Conservation (phyloP, 1,284 basidiomycete species). For the Fistulina hepatica region DNA sequence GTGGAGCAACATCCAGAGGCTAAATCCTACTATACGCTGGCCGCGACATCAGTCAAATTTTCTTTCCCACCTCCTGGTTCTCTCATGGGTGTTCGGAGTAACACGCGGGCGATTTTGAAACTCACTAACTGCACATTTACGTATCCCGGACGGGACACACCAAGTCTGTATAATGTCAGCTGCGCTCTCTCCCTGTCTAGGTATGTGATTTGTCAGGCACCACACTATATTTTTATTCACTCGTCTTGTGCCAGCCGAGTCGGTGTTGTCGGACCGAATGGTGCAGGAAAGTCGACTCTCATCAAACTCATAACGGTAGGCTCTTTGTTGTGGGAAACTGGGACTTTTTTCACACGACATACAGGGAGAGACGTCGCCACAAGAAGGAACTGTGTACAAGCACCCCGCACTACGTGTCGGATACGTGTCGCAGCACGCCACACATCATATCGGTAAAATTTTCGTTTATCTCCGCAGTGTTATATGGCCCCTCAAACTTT, state of each 20-base stretch:
- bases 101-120: slow-evolving; percentile 94
- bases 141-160: slow-evolving; percentile 79
- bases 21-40: slow-evolving; percentile 94
- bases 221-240: too few relatives aligned
- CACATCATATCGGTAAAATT: slow-evolving; percentile 75
- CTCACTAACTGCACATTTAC: slow-evolving; percentile 89
- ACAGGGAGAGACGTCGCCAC: slow-evolving; percentile 87
- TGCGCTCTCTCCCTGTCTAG: slow-evolving; percentile 89
- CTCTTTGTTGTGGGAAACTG: slow-evolving; percentile 12
- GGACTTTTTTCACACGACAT: slow-evolving; percentile 10
- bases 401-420: slow-evolving; percentile 94
- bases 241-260: not conserved
- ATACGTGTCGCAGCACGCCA: slow-evolving; percentile 97
- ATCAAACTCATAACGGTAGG: slow-evolving; percentile 88
- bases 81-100: slow-evolving; percentile 95
- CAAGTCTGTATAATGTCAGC: slow-evolving; percentile 82
- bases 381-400: slow-evolving; percentile 91
- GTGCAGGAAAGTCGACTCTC: slow-evolving; percentile 92
- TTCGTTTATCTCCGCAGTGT: slow-evolving; percentile 10
- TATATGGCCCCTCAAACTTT: slow-evolving; percentile 8
- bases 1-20: slow-evolving; percentile 90
- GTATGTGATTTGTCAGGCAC: too few relatives aligned
- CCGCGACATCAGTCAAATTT: slow-evolving; percentile 93
- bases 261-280: slow-evolving; percentile 66
- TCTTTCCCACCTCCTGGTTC: slow-evolving; percentile 94